Evolutionary conservation across 441 rosid species (phyloP), one percentile per base, ranked within the genome.

Genomic region (Oxalis stricta): DNA sequence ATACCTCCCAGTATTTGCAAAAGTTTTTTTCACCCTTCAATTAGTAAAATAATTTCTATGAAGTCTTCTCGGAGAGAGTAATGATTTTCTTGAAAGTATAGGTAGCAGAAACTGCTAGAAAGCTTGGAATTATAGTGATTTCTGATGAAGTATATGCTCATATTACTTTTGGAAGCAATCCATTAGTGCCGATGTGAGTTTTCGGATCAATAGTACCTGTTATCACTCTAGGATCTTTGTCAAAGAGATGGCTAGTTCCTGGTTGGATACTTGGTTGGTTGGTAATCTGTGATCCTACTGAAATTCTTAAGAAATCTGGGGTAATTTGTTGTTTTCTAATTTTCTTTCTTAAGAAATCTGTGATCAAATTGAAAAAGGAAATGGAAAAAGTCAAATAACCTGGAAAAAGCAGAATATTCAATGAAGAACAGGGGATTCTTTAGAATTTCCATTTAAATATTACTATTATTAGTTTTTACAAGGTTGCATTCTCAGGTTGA

Each of bases 191-290:
- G 19, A 71, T 73, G 75, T 76, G 56, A 15, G 59, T 53, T 22
- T 73, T 79, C 13, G 74, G 71, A 9, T 66, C 70, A 7, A 62
- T 54, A 4, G 72, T 59, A 5, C 81, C 87, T 12, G 64, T 78
- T 33, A 10, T 78, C 21, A 78, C 77, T 0, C 44, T 70, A 12
- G 79, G 77, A 7, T 74, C 79, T 10, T 44, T 75, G 50, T 78
- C 73, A 8, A 78, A 75, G 46, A 72, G 74, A 60, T 78, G 82
- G 82, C 44, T 67, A 19, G 86, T 75, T 50, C 82, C 76, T 41
- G 74, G 79, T 15, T 75, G 83, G 78, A 65, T 70, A 22, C 52
- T 68, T 34, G 73, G 87, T 30, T 72, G 87, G 78, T 43, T 79
- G 0, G 80, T 62, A 3, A 59, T 55, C 24, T 61, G 35, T 41